Conservation (phyloP, 1,284 basidiomycete genomes). For the Ustilago xerochloae region DNA sequence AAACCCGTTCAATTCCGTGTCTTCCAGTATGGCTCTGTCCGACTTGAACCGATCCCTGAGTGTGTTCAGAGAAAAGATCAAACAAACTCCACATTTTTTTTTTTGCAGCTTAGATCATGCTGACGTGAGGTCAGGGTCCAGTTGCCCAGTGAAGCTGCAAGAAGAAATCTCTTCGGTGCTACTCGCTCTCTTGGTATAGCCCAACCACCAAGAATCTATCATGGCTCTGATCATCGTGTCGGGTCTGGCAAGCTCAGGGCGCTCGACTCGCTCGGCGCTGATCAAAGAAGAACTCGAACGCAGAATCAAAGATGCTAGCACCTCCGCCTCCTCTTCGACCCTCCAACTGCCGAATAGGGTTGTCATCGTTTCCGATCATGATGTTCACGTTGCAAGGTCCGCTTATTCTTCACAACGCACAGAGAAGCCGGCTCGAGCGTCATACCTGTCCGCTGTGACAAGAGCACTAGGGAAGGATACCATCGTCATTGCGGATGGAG, state of each 20-base stretch:
- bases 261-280: constrained; percentile 79
- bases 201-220: neutral
- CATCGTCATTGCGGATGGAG: constrained; percentile 83
- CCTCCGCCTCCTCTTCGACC: constrained; percentile 73
- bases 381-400: constrained; percentile 75
- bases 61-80: constrained; percentile 1
- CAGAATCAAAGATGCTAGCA: constrained; percentile 71
- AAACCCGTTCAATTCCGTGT: constrained; percentile 40
- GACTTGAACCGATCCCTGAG: constrained; percentile 14
- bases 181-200: neutral
- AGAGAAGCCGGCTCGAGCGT: constrained; percentile 88
- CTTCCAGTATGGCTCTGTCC: neutral
- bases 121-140: constrained; percentile 26
- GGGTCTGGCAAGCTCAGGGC: constrained; percentile 90
- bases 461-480: constrained; percentile 79
- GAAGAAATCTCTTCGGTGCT: constrained; percentile 12
- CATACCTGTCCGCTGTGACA: constrained; percentile 86
- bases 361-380: constrained; percentile 81
- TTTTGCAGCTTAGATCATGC: neutral
- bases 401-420: constrained; percentile 80
- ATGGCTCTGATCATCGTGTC: constrained; percentile 95
- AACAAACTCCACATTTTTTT: neutral
- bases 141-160: neutral
- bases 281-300: constrained; percentile 75
- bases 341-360: constrained; percentile 69